Base-by-base conservation (phyloP, 164 flowering plant species). In the Paratinospora sagittata region DNA sequence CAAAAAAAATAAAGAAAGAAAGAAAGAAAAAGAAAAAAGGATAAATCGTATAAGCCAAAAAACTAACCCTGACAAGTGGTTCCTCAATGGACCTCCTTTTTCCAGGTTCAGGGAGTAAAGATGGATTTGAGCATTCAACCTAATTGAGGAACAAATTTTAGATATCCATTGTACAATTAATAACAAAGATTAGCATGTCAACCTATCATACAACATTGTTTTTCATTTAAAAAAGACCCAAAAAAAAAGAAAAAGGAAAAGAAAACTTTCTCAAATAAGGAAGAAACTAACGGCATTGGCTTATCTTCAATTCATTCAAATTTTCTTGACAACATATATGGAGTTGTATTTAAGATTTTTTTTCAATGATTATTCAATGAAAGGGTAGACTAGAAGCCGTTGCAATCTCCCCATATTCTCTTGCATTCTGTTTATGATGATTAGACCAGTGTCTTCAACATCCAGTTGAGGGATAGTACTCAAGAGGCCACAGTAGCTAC, bases 71-170 rank as follows among this genome's bases (percentile, higher is more conserved):
- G 7, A 92, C 99, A 82, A 73, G 70, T 65, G 99, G 99, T 81
- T 95, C 99, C 75, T 90, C 96, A 75, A 95, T 86, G 71, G 92
- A 87, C 63, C 70, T 86, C 80, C 97, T 84, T 67, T 75, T 82
- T 60, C 91, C 98, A 81, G 93, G 87, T 77, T 92, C 97, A 70
- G 99, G 97, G 75, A 95, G 97, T 65, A 84, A 60, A 55, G 94
- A 92, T 63, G 99, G 99, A 82, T 95, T 95, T 36, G 99, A 95
- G 82, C 99, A 95, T 58, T 92, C 91, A 67, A 92, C 90, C 98
- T 95, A 76, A 23, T 66, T 71, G 70, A 83, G 67, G 57, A 52
- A 79, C 11, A 68, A 23, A 64, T 8, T 5, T 27, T 63, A 2
- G 33, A 12, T 7, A 68, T 60, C n/a, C 6, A 49, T 8, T 21